phyloP scores from a whole-genome alignment of 176 grass and related monocot species.

The Juncus inflexus region DNA sequence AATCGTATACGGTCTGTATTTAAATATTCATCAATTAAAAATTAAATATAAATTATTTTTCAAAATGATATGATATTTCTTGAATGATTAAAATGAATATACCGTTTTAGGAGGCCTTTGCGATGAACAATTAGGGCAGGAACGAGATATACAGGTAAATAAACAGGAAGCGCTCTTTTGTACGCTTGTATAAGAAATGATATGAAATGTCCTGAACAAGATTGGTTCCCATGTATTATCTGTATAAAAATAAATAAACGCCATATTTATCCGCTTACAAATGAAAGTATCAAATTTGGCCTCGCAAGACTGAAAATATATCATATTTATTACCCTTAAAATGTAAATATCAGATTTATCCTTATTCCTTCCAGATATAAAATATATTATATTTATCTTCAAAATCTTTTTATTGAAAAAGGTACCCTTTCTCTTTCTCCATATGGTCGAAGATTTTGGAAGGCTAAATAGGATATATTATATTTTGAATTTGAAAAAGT shows the following conservation, averaged over 20 bases:
- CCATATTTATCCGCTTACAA: background rate
- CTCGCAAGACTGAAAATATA: too few species aligned
- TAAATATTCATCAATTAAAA: background rate
- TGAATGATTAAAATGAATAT: constrained; percentile 17
- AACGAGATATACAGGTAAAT: constrained; percentile 84
- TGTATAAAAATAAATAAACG: constrained; percentile 38
- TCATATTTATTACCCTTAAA: too few species aligned
- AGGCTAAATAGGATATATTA: too few species aligned
- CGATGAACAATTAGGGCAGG: constrained; percentile 96
- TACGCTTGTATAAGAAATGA: constrained; percentile 91
- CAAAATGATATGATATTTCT: background rate
- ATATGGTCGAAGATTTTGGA: too few species aligned
- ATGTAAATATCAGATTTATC: too few species aligned
- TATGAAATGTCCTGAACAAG: constrained; percentile 72
- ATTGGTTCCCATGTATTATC: constrained; percentile 89
- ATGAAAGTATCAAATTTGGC: too few species aligned
- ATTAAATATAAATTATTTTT: constrained; percentile 4
- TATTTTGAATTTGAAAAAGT: too few species aligned
- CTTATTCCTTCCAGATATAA: background rate
- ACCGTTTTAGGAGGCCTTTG: constrained; percentile 85
- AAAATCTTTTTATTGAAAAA: too few species aligned
- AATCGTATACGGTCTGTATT: constrained; percentile 67
- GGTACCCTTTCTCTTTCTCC: too few species aligned
- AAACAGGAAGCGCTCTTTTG: constrained; percentile 88
- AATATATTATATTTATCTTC: too few species aligned